Percentiles rank a stretch among this genome's conserved stretches.
phyloP scores from a whole-genome alignment of 345 rosid species.

The Syzygium oleosum region DNA sequence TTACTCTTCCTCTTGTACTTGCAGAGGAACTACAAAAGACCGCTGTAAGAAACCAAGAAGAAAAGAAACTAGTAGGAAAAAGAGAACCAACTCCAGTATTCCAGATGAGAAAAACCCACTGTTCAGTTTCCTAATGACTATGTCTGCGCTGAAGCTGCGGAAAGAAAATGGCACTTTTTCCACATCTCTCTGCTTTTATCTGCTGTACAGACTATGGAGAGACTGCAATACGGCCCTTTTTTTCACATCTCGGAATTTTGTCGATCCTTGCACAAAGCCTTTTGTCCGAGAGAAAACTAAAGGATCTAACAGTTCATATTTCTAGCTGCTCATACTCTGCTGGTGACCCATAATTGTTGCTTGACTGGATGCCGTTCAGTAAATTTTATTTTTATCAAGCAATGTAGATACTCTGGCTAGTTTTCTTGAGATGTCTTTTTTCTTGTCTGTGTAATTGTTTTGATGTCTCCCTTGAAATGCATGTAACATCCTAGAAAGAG shows the following conservation, averaged over 20 bases:
- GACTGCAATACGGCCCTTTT: neutral
- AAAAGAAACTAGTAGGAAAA: neutral
- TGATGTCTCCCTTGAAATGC: neutral
- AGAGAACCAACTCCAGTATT: neutral
- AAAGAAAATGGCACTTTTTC: neutral
- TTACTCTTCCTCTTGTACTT: neutral
- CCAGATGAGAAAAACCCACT: neutral
- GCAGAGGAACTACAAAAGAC: neutral
- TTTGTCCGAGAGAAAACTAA: neutral
- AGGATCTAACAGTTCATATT: neutral
- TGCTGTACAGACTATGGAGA: neutral
- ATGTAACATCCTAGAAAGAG: neutral
- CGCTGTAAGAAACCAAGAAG: neutral
- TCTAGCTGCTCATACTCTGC: neutral
- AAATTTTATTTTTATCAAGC: neutral
- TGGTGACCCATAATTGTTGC: neutral
- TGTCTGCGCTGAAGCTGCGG: neutral
- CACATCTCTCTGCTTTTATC: neutral
- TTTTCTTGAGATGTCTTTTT: neutral
- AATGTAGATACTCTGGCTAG: neutral
- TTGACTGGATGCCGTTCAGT: neutral
- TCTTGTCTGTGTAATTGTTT: neutral
- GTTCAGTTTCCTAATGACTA: neutral
- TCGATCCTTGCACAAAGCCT: neutral
- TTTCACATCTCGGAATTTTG: neutral